phyloP scores from a whole-genome alignment of 805 yeast species.

The Saccharomyces jurei region DNA sequence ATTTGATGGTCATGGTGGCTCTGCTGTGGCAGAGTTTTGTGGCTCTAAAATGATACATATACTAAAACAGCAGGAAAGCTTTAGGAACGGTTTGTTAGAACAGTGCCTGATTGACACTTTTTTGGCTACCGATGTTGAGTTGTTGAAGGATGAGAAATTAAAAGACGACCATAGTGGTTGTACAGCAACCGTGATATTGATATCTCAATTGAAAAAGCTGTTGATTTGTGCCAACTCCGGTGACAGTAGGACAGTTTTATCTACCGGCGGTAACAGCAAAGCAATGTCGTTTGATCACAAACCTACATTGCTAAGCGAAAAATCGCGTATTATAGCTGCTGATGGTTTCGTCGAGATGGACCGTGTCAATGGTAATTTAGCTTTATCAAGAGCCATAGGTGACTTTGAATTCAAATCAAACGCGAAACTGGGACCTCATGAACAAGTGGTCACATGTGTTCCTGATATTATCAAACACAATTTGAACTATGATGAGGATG shows the following conservation, averaged over 20 bases:
- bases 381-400: constrained; percentile 82
- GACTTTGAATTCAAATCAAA: constrained; percentile 74
- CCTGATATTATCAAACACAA: constrained; percentile 85
- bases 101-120: constrained; percentile 78
- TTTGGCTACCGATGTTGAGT: constrained; percentile 72
- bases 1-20: constrained; percentile 97
- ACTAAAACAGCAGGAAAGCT: constrained; percentile 52
- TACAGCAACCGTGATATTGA: constrained; percentile 85
- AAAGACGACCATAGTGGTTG: constrained; percentile 87
- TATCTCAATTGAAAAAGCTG: constrained; percentile 41
- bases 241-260: constrained; percentile 87
- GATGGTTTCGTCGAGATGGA: constrained; percentile 97
- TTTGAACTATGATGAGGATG: constrained; percentile 58
- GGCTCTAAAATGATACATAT: constrained; percentile 70
- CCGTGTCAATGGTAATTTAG: constrained; percentile 93
- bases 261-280: constrained; percentile 76
- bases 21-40: constrained; percentile 75
- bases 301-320: constrained; percentile 90
- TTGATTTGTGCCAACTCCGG: constrained; percentile 88
- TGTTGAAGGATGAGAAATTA: constrained; percentile 56
- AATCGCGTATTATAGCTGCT: constrained; percentile 85
- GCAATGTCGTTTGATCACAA: constrained; percentile 81
- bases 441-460: constrained; percentile 87
- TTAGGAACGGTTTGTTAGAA: constrained; percentile 45
- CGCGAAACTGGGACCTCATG: constrained; percentile 78